Conservation (phyloP, 2,329 filamentous ascomycete genomes). For the Pestalotiopsis sp. region DNA sequence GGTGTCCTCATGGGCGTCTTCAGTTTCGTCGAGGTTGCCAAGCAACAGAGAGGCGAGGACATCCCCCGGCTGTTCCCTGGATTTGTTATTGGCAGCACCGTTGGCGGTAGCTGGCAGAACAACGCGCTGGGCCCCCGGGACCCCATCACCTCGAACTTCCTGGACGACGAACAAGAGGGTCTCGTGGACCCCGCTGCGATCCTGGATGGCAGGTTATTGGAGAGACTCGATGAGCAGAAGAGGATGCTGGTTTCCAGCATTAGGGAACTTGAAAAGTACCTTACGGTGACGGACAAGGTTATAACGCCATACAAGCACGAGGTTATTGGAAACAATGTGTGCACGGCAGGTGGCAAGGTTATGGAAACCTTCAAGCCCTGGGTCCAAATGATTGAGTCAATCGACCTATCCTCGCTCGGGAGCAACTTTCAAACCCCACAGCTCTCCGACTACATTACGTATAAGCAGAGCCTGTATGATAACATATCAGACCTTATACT, state of each 20-base stretch:
- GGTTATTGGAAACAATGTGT: constrained; percentile 80
- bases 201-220: constrained; percentile 77
- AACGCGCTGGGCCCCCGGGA: constrained; percentile 68
- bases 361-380: constrained; percentile 89
- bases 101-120: constrained; percentile 87
- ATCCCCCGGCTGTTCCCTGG: constrained; percentile 92
- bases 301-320: constrained; percentile 79
- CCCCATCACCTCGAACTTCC: constrained; percentile 78
- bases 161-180: constrained; percentile 76
- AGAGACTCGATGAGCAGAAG: constrained; percentile 84
- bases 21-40: constrained; percentile 93
- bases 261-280: constrained; percentile 82
- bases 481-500: constrained; percentile 87
- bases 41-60: constrained; percentile 89
- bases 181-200: constrained; percentile 70
- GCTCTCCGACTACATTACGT: constrained; percentile 81
- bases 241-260: constrained; percentile 84
- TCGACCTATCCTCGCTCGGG: constrained; percentile 80
- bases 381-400: constrained; percentile 87
- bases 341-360: constrained; percentile 75
- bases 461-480: constrained; percentile 94
- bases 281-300: constrained; percentile 78
- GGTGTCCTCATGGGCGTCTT: constrained; percentile 92
- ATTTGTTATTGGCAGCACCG: constrained; percentile 83
- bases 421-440: constrained; percentile 83